Conservation (phyloP, 495 filamentous ascomycete genomes). For the Annulohypoxylon bovei region DNA sequence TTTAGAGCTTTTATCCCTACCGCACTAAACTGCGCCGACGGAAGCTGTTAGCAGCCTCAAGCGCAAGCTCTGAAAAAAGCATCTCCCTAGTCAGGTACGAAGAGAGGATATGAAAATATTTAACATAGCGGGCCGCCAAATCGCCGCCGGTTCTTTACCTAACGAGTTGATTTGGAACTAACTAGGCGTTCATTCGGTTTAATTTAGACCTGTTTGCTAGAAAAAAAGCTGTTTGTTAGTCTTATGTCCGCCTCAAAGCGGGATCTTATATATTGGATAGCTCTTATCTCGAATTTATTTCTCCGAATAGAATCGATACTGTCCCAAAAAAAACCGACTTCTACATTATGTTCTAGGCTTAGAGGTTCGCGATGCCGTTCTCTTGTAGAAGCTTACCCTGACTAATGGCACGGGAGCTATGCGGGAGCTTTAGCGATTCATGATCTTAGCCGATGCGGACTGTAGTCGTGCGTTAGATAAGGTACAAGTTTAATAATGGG, state of each 20-base stretch:
- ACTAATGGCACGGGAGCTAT: not conserved
- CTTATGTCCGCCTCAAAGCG: not conserved
- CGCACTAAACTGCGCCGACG: not conserved
- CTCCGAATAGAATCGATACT: not conserved
- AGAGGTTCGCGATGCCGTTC: not conserved
- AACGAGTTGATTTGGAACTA: not conserved
- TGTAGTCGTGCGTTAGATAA: not conserved
- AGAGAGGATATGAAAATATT: not conserved
- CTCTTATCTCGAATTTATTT: not conserved
- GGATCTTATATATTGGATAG: not conserved
- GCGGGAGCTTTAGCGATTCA: not conserved
- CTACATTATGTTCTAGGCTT: not conserved
- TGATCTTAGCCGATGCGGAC: not conserved
- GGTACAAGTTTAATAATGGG: not conserved
- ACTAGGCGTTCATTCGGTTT: not conserved
- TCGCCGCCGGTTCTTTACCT: not conserved
- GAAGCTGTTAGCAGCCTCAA: not conserved
- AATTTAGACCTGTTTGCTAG: conserved; percentile 2
- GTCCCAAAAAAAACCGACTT: not conserved
- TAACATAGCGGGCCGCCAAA: not conserved
- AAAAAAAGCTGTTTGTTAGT: not conserved
- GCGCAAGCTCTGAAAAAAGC: not conserved
- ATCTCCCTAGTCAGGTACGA: not conserved
- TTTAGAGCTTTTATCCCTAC: not conserved
- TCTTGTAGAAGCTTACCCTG: not conserved